Evolutionary conservation across 208 protist genomes (phyloP), one percentile per base, ranked within the genome.

Genomic region (Leishmania mexicana): DNA sequence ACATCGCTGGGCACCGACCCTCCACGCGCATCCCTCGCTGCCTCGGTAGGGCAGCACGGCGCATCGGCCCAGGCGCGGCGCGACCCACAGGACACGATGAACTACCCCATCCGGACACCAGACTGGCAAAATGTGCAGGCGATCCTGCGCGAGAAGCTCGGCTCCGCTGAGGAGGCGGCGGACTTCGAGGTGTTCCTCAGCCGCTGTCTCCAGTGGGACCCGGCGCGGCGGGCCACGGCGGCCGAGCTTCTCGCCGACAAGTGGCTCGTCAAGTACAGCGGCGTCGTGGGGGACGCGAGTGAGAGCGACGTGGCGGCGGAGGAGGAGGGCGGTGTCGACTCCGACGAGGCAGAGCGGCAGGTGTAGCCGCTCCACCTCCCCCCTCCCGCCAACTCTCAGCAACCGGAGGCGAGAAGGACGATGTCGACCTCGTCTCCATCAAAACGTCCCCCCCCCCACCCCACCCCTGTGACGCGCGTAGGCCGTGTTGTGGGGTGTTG

Each of bases 201-300:
- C 24, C 74, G 76, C 40, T 91, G 87, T 70, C 83, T 94, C 5
- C 87, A 91, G 73, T 94, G 91, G 91, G 87, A 93, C 62, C 87
- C 91, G 11, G 75, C 82, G 1, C 60, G 83, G 73, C 91, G 91
- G 35, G 57, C 80, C 19, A 83, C 77, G 28, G 89, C 91, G 31
- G 65, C 81, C 17, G 71, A 79, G 51, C 85, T 94, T 73, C 79
- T 92, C 47, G 73, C 77, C 15, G 72, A 83, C 11, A 65, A 58
- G 17, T 94, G 91, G 91, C 47, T 94, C 3, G 80, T 75, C 70
- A 78, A 79, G 77, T 86, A 84, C 65, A 60, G 78, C 47, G 24
- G 72, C 65, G 64, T 67, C 75, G n/a, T 76, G 6, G 81, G 75
- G 10, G 53, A 71, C 3, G 45, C 81, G 35, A 38, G 65, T 21